Conservation (phyloP, 164 flowering plant genomes). For the Chimonanthus salicifolius region DNA sequence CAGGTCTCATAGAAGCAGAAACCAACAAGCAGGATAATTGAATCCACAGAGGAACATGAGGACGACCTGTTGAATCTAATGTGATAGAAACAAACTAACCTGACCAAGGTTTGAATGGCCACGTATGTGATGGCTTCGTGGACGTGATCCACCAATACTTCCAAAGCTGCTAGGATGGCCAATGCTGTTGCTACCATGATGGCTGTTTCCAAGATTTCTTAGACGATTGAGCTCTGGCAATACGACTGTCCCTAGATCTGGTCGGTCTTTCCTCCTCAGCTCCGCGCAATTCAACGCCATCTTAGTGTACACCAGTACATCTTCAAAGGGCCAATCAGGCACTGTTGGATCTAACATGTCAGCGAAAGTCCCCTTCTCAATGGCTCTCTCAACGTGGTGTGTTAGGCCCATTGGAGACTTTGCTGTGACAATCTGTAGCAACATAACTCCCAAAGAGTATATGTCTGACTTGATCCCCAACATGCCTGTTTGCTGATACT, state of each 20-base stretch:
- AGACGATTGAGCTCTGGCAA: conserved; percentile 64
- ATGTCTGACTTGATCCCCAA: conserved; percentile 59
- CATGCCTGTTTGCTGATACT: conserved; percentile 78
- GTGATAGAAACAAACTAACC: neutral
- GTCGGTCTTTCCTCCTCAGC: conserved; percentile 60
- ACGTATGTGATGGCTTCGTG: neutral
- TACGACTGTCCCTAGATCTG: conserved; percentile 47
- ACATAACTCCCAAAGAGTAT: conserved; percentile 66
- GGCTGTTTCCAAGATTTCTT: conserved; percentile 27
- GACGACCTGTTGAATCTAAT: no score
- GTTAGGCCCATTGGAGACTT: conserved; percentile 65
- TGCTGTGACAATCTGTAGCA: conserved; percentile 70
- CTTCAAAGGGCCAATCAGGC: conserved; percentile 66
- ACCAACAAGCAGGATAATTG: no score
- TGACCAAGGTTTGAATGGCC: neutral
- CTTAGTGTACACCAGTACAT: conserved; percentile 38
- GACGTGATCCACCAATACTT: neutral
- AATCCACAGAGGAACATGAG: no score
- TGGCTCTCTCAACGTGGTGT: conserved; percentile 48
- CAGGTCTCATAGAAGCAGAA: no score
- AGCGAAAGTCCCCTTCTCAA: conserved; percentile 41
- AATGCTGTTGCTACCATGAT: neutral
- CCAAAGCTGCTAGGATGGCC: neutral
- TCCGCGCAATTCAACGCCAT: conserved; percentile 54
- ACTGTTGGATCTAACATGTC: conserved; percentile 54